phyloP scores from a whole-genome alignment of 495 filamentous ascomycete species.

The Penicillium waksmanii region DNA sequence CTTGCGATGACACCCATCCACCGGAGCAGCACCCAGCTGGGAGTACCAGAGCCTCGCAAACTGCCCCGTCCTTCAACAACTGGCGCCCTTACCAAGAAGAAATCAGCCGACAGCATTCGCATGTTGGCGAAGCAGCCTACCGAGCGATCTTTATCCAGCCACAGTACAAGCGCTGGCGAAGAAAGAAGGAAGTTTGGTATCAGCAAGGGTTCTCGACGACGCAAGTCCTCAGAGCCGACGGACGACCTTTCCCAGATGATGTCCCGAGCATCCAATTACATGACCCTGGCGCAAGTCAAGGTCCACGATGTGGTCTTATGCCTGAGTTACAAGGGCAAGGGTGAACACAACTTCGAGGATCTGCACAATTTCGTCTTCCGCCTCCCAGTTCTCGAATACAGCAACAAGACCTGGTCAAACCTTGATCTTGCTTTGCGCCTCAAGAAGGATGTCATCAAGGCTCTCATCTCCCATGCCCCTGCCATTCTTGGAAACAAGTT shows the following conservation, averaged over 20 bases:
- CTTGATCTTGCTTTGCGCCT: slow-evolving; percentile 88
- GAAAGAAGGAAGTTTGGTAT: slow-evolving; percentile 63
- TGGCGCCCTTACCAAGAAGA: slow-evolving; percentile 57
- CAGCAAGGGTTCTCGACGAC: slow-evolving; percentile 49
- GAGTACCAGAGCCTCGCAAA: slow-evolving; percentile 27
- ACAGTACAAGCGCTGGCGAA: slow-evolving; percentile 56
- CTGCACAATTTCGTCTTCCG: slow-evolving; percentile 97
- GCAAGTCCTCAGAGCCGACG: slow-evolving; percentile 60
- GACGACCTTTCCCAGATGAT: slow-evolving; percentile 99
- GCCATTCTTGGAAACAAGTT: slow-evolving; percentile 98
- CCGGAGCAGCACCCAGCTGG: slow-evolving; percentile 50
- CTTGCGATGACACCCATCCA: slow-evolving; percentile 44
- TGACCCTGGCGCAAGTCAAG: slow-evolving; percentile 94
- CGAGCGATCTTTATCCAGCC: slow-evolving; percentile 47
- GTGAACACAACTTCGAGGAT: slow-evolving; percentile 92
- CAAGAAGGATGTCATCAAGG: slow-evolving; percentile 92
- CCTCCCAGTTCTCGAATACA: slow-evolving; percentile 90
- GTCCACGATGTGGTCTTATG: slow-evolving; percentile 93
- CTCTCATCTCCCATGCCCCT: slow-evolving; percentile 91
- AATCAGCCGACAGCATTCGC: slow-evolving; percentile 69
- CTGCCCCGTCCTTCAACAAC: slow-evolving; percentile 37
- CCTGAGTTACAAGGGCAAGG: slow-evolving; percentile 94
- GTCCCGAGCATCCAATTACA: slow-evolving; percentile 90
- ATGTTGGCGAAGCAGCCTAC: slow-evolving; percentile 50
- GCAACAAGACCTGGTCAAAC: slow-evolving; percentile 99